Base-by-base conservation (phyloP, 768 basidiomycete genomes). In the Amanita polypyramis region DNA sequence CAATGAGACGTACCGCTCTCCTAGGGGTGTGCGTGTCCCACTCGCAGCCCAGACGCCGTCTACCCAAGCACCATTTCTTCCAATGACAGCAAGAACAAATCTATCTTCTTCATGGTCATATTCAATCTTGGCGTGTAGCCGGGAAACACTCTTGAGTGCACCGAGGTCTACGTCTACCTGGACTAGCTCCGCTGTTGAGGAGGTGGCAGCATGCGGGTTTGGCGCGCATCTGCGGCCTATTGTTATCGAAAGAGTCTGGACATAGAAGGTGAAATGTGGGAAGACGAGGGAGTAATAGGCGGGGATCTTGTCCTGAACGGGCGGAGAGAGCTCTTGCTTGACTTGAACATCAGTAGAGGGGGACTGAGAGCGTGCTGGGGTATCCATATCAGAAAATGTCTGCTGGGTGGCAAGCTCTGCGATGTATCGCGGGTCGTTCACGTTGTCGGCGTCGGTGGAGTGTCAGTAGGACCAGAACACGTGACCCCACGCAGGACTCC, bases 21-120 rank as follows among this genome's bases (percentile, higher is more conserved):
- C 73, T 17, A 99, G 69, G 25, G 86, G 77, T n/a, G 92, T 85
- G 51, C 82, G 79, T 51, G 85, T 84, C 12, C 94, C 91, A 54
- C 87, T 83, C 9, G 85, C 86, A 42, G 82, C 82, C 88, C 94
- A 99, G n/a, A 88, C 80, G 25, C 93, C 94, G 54, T 98, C 93
- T 4, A 99, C 92, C 86, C 94, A 97, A 14, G 93, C 93, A 10
- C 96, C 96, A 58, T 99, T 98, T 50, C 96, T 74, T n/a, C 96
- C 96, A 32, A 90, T 75, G 32, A 99, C 94, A 51, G 82, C 80
- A 30, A 99, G 76, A 12, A 89, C 81, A 61, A 94, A 96, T 45
- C 85, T 80, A 52, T 88, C 87, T 52, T 85, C 82, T 6, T 89
- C 85, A 61, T 87, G 83, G 70, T 94, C 90, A 59, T 89, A 96